Base-by-base conservation (phyloP, 257 asterid species). In the Nicotiana undulata region DNA sequence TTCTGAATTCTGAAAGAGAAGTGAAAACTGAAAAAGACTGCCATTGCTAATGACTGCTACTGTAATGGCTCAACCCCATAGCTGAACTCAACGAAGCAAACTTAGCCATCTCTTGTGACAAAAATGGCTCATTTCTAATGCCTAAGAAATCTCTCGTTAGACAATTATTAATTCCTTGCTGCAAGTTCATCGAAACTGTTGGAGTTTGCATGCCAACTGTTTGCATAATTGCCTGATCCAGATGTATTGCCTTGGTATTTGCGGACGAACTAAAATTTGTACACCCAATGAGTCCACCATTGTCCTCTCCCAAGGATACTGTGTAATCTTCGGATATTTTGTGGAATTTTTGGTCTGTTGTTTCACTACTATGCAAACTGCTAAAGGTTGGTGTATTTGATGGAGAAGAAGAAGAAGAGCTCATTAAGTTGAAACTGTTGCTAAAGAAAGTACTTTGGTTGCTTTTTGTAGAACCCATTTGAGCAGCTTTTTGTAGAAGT, bases 121-220 rank as follows among this genome's bases (percentile, higher is more conserved):
- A 87, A 63, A 94, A 90, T 85, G 89, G 44, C 91, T 86, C 91
- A 56, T 90, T 90, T 64, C 90, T 93, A 88, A 95, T 82, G 13
- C 98, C 98, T 3, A 95, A 94, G 87, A 95, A 95, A 68, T 95
- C 98, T 83, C 98, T 88, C 7, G 98, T 94, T 77, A 92, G 55
- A 24, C 94, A 52, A 74, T 74, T 74, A 46, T 49, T 79, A 13
- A 74, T 29, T 28, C 60, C 78, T n/a, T 18, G 24, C 34, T n/a
- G 26, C 60, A 55, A 1, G 58, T 15, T 89, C 86, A 5, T 20
- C 59, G 12, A 15, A 63, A 18, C 67, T 80, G 61, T 28, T 3
- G 37, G 55, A 63, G 34, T 22, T 6, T 46, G 60, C 77, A 72
- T 46, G 31, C 77, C 31, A 68, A 68, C 77, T 72, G 77, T 24